Evolutionary conservation across 177 flowering plant species (phyloP).

Genomic region (Vitis hybrid): DNA sequence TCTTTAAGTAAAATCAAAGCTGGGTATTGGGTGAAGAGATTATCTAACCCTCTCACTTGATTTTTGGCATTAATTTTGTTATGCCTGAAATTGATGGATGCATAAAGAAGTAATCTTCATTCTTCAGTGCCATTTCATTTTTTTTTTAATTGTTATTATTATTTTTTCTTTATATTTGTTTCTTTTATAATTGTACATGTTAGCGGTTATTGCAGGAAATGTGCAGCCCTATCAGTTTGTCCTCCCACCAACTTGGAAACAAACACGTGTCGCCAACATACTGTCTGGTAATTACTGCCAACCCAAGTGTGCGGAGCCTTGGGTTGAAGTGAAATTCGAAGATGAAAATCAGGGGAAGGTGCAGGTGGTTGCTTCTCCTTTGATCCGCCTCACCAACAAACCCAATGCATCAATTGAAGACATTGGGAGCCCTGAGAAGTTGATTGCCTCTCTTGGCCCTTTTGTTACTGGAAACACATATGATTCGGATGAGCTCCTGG

Average conservation of each 20-base stretch:
- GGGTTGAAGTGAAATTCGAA: constrained; percentile 96
- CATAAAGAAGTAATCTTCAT: too few species aligned
- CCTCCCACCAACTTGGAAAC: constrained; percentile 96
- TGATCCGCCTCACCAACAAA: constrained; percentile 89
- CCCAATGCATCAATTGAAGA: constrained; percentile 90
- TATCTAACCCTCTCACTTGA: too few species aligned
- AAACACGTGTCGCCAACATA: constrained; percentile 80
- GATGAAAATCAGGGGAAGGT: constrained; percentile 90
- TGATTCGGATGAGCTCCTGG: constrained; percentile 87
- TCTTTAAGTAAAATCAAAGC: too few species aligned
- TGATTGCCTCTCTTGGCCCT: constrained; percentile 93
- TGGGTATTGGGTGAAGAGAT: too few species aligned
- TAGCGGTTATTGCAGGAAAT: constrained; percentile 69
- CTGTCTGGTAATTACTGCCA: constrained; percentile 97
- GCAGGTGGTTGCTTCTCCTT: constrained; percentile 93
- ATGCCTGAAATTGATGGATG: too few species aligned
- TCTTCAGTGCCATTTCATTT: too few species aligned
- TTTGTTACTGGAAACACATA: constrained; percentile 89
- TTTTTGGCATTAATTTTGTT: too few species aligned
- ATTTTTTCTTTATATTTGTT: too few species aligned
- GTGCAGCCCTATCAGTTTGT: constrained; percentile 91
- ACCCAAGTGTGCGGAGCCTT: constrained; percentile 98
- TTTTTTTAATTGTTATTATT: too few species aligned
- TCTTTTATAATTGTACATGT: constrained; percentile 2
- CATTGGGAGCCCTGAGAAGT: constrained; percentile 88